Base-by-base conservation (phyloP, 768 basidiomycete species). In the Kwoniella dendrophila region DNA sequence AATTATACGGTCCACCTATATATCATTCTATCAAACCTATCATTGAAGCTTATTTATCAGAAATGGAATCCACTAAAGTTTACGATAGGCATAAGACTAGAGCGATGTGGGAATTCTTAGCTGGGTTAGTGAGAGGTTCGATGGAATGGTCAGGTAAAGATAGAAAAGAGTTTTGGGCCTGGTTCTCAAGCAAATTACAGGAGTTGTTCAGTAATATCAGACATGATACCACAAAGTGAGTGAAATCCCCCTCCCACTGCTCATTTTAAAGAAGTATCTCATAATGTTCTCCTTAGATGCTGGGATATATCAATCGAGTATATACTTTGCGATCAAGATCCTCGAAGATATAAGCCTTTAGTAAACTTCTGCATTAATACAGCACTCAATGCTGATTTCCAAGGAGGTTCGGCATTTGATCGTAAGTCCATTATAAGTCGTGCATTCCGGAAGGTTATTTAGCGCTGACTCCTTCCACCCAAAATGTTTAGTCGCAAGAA, bases 361-460 rank as follows among this genome's bases (percentile, higher is more conserved):
- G 82, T 92, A 20, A 84, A 89, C 64, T 94, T 90, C 86, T 85
- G 92, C 59, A 72, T 89, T 32, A 79, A 84, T 22, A 82, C 86
- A 30, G 81, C 84, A 20, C 82, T 92, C 2, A 80, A 81, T 10
- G 82, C 88, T 36, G 92, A 96, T 66, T 90, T 94, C 76, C 84
- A 85, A 34, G 85, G 87, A 47, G 89, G 90, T 66, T 95, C 91
- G 29, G 90, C 90, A 2, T 96, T 96, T 76, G 85, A 87, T 66
- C 88, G 91, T 90, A 80, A 74, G 85, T 34, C 29, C 29, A 32
- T 24, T 14, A n/a, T n/a, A n/a, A n/a, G n/a, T n/a, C n/a, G n/a
- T n/a, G n/a, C n/a, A n/a, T n/a, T 26, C 48, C 11, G 29, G 29
- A 26, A 7, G 6, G 12, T 5, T 4, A 33, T 33, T 53, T 12